These are phyloP conservation scores for Leishmania aethiopica DNA, from an alignment of 208 protist species.

Conservation along the genomic window DNA sequence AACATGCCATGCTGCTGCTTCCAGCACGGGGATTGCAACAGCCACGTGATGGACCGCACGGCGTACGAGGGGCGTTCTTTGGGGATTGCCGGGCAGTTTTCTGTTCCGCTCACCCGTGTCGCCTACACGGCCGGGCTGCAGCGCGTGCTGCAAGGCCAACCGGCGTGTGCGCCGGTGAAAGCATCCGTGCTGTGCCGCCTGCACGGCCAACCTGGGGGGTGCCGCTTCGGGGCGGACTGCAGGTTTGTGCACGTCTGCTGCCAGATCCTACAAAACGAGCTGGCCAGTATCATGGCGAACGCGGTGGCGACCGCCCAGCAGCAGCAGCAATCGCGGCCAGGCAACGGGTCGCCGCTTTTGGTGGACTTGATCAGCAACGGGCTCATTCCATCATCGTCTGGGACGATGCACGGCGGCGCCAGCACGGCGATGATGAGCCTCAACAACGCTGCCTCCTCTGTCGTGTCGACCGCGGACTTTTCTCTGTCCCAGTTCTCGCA, in stretches of 20 bases:
- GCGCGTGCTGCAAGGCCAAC: slow-evolving; percentile 46
- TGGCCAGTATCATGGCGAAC: slow-evolving; percentile 30
- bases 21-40: slow-evolving; percentile 65
- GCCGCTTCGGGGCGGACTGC: slow-evolving; percentile 81
- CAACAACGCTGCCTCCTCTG: not conserved
- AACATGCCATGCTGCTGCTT: slow-evolving; percentile 73
- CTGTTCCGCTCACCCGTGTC: slow-evolving; percentile 47
- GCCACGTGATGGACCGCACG: slow-evolving; percentile 24
- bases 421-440: not conserved
- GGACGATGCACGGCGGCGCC: slow-evolving; percentile 8
- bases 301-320: slow-evolving; percentile 3
- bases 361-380: not conserved
- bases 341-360: not conserved
- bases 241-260: slow-evolving; percentile 86
- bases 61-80: slow-evolving; percentile 29
- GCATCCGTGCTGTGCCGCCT: slow-evolving; percentile 58
- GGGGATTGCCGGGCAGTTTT: slow-evolving; percentile 25
- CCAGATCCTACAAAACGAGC: slow-evolving; percentile 42
- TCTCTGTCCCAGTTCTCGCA: not conserved
- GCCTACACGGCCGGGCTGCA: slow-evolving; percentile 70
- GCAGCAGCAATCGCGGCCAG: not conserved
- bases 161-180: slow-evolving; percentile 17
- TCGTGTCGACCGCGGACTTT: not conserved
- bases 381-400: not conserved
- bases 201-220: slow-evolving; percentile 57